Evolutionary conservation across 2,329 filamentous ascomycete genomes (phyloP).

Genomic region (Diaporthe sp.): DNA sequence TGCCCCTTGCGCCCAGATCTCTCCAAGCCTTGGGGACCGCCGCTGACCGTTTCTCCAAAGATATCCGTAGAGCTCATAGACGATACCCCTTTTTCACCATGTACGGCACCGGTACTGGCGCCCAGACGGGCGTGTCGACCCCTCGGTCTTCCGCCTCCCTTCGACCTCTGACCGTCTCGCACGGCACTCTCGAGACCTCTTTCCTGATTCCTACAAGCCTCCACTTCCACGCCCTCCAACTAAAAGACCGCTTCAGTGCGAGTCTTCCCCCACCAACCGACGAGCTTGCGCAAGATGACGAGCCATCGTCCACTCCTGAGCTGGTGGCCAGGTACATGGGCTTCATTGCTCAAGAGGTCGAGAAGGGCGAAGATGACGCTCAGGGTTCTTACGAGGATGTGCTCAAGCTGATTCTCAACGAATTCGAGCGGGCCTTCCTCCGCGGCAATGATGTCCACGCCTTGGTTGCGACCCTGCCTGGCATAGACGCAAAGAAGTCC

Average conservation of each 20-base stretch:
- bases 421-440: conserved; percentile 96
- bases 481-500: conserved; percentile 93
- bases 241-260: conserved; percentile 90
- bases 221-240: conserved; percentile 94
- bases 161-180: conserved; percentile 88
- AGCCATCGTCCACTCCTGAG: conserved; percentile 95
- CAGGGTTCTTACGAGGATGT: conserved; percentile 93
- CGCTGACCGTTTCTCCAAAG: conserved; percentile 29
- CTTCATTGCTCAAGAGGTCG: conserved; percentile 88
- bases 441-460: conserved; percentile 97
- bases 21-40: background rate
- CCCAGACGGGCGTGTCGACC: conserved; percentile 96
- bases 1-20: background rate
- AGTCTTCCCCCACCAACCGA: conserved; percentile 93
- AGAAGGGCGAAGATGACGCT: conserved; percentile 90
- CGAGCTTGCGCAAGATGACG: conserved; percentile 97
- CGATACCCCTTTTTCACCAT: conserved; percentile 71
- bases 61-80: conserved; percentile 45
- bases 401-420: conserved; percentile 90
- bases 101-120: conserved; percentile 87
- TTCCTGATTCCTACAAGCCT: conserved; percentile 95
- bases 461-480: conserved; percentile 84
- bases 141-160: conserved; percentile 94
- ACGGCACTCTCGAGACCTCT: conserved; percentile 95
- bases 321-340: conserved; percentile 94